phyloP scores from a whole-genome alignment of 495 filamentous ascomycete genomes.

The Emericellopsis terricola region DNA sequence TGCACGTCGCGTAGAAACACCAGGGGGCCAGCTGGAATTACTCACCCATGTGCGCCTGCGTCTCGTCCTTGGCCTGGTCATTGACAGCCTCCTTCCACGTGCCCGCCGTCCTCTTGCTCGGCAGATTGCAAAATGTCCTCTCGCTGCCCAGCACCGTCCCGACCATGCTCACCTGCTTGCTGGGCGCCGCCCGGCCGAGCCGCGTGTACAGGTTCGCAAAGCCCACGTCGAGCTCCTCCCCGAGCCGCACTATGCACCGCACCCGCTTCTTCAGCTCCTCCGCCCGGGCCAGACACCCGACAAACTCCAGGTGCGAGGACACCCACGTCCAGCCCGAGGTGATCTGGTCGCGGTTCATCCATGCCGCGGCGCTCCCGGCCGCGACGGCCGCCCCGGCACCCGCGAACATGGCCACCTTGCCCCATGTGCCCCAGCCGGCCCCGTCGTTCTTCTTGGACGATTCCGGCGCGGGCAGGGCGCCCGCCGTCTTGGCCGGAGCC shows the following conservation, averaged over 20 bases:
- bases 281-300: conserved; percentile 65
- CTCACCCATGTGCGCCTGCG: conserved; percentile 58
- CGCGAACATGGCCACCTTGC: conserved; percentile 65
- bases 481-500: conserved; percentile 9
- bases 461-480: conserved; percentile 17
- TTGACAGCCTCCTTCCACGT: conserved; percentile 57
- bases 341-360: conserved; percentile 64
- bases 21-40: conserved; percentile 2
- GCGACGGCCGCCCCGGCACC: conserved; percentile 66
- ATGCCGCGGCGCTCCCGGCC: conserved; percentile 76
- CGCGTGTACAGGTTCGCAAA: conserved; percentile 73
- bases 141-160: conserved; percentile 35
- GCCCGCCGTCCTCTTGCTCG: conserved; percentile 29
- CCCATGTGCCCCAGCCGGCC: conserved; percentile 48
- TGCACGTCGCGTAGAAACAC: neutral
- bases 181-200: conserved; percentile 44
- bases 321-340: conserved; percentile 60
- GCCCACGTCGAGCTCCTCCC: conserved; percentile 36
- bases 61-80: conserved; percentile 60
- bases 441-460: conserved; percentile 21
- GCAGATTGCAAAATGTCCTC: conserved; percentile 73
- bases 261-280: conserved; percentile 60
- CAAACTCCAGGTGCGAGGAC: conserved; percentile 84
- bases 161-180: conserved; percentile 21
- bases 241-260: conserved; percentile 34